phyloP scores from a whole-genome alignment of 371 early-diverging fungal genomes.

The Zychaea mexicana region DNA sequence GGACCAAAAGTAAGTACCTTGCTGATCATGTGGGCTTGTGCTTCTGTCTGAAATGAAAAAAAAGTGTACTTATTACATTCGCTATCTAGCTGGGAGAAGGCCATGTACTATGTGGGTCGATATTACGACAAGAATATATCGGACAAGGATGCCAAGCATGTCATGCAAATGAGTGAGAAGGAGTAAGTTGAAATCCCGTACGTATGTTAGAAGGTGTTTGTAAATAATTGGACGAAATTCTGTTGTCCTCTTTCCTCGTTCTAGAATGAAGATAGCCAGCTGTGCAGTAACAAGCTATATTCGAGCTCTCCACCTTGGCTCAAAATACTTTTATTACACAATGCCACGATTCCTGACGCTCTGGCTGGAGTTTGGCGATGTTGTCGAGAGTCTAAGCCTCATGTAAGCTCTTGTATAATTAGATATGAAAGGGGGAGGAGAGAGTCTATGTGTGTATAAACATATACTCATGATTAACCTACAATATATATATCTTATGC shows the following conservation, averaged over 20 bases:
- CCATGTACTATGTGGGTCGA: slow-evolving; percentile 56
- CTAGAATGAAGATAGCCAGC: not conserved
- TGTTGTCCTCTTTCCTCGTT: not conserved
- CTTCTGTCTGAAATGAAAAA: no score
- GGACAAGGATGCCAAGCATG: not conserved
- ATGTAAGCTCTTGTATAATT: no score
- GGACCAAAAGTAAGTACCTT: not conserved
- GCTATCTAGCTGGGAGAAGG: slow-evolving; percentile 61
- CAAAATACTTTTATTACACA: slow-evolving; percentile 81
- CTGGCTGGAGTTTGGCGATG: slow-evolving; percentile 77
- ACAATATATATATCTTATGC: no score
- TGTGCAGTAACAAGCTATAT: not conserved
- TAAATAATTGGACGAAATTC: not conserved
- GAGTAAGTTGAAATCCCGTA: slow-evolving; percentile 10
- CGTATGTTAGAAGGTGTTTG: not conserved
- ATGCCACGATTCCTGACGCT: slow-evolving; percentile 83
- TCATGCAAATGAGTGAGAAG: not conserved
- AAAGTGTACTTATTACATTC: not conserved
- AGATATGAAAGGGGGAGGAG: no score
- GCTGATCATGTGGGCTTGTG: not conserved
- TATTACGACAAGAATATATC: slow-evolving; percentile 51
- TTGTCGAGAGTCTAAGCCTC: not conserved
- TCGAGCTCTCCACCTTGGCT: slow-evolving; percentile 46
- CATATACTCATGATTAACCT: not conserved
- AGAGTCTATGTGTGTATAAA: no score